A percentile compares a stretch with the other conserved stretches of the same genome.
Evolutionary conservation across 208 protist genomes (phyloP).

Genomic region (Trypanosoma cruzi): DNA sequence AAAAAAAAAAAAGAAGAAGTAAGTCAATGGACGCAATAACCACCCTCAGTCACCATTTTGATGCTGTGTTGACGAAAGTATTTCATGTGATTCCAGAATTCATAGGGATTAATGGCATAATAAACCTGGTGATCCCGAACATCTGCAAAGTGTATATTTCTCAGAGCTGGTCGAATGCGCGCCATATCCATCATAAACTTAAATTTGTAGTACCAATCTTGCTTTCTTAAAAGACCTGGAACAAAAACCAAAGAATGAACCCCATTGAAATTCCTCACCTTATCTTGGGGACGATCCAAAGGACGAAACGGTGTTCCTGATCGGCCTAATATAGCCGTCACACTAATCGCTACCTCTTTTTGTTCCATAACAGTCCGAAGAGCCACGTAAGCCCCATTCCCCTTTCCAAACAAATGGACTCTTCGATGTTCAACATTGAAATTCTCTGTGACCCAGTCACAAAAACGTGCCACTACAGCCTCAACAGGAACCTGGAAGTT

Average conservation of each 20-base stretch:
- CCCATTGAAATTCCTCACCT: constrained; percentile 80
- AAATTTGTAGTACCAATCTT: constrained; percentile 92
- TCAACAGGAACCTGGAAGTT: constrained; percentile 80
- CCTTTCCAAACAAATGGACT: constrained; percentile 89
- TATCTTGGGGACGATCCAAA: constrained; percentile 70
- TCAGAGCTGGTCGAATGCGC: constrained; percentile 59
- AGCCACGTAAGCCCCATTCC: constrained; percentile 77
- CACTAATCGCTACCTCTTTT: constrained; percentile 73
- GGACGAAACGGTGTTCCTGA: constrained; percentile 76
- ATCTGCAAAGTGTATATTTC: constrained; percentile 89
- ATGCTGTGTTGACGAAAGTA: constrained; percentile 88
- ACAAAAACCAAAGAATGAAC: constrained; percentile 84
- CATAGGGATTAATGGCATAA: constrained; percentile 89
- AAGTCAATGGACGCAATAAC: constrained; percentile 29
- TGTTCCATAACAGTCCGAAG: constrained; percentile 77
- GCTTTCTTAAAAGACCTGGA: constrained; percentile 76
- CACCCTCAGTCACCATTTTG: constrained; percentile 79
- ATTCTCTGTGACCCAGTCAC: constrained; percentile 81
- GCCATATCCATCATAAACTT: constrained; percentile 91
- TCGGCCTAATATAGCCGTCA: constrained; percentile 76
- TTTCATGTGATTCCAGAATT: constrained; percentile 91
- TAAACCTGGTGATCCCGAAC: constrained; percentile 88
- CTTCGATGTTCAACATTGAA: constrained; percentile 76
- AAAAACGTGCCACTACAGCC: constrained; percentile 81
- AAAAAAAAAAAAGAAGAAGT: constrained; percentile 18